Conservation (phyloP, 202 grass and related monocot genomes). For the Panicum hallii region DNA sequence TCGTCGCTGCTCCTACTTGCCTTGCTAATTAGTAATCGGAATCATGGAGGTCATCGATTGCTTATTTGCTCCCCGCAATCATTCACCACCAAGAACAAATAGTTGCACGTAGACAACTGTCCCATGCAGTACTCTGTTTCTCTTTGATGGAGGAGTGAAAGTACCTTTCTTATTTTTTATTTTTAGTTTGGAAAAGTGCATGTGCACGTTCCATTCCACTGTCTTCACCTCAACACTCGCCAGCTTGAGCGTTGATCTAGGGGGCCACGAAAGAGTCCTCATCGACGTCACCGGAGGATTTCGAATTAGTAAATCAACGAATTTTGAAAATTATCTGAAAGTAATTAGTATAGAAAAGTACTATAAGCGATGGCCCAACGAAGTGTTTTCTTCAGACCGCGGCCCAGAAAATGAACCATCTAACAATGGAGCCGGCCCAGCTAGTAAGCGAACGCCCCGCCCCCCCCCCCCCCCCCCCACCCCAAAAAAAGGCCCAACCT, state of each 20-base stretch:
- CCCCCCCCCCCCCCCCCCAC: too few species aligned
- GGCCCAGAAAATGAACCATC: too few species aligned
- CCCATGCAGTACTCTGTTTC: background rate
- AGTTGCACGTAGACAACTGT: slow-evolving; percentile 38
- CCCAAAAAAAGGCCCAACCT: too few species aligned
- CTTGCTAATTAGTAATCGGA: background rate
- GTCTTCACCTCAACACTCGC: background rate
- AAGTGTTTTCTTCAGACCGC: background rate
- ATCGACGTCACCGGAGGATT: background rate
- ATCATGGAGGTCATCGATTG: background rate
- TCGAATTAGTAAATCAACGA: background rate
- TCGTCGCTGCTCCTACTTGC: background rate
- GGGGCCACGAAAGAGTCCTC: too few species aligned
- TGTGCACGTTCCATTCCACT: background rate
- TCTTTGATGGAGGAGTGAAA: background rate
- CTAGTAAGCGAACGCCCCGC: background rate
- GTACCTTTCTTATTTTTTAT: background rate
- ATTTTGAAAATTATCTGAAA: background rate
- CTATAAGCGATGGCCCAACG: background rate
- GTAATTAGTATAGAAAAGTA: background rate
- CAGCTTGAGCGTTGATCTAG: background rate
- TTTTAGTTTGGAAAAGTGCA: background rate
- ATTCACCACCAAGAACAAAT: background rate
- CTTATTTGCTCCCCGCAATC: slow-evolving; percentile 26
- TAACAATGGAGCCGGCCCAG: background rate